phyloP scores from a whole-genome alignment of 768 basidiomycete species.

The Boletus eberwhitei region DNA sequence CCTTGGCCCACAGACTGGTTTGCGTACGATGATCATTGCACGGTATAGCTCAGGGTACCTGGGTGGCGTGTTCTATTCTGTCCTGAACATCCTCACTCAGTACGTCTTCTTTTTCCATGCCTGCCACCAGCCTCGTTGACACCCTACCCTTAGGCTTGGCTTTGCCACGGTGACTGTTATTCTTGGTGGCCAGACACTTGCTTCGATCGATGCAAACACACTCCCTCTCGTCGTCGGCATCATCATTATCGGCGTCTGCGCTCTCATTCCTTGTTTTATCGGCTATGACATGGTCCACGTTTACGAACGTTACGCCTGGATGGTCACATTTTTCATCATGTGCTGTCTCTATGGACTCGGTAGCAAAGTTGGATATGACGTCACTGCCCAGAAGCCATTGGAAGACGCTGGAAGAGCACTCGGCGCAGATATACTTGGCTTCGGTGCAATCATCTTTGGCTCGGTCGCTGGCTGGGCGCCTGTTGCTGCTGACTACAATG shows the following conservation, averaged over 20 bases:
- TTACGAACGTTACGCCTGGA: constrained; percentile 59
- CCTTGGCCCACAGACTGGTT: constrained; percentile 50
- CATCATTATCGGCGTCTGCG: constrained; percentile 42
- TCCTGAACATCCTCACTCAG: constrained; percentile 55
- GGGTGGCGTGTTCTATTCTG: constrained; percentile 46
- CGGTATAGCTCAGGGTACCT: constrained; percentile 48
- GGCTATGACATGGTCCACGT: constrained; percentile 45
- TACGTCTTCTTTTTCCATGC: constrained; percentile 9
- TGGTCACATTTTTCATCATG: constrained; percentile 43
- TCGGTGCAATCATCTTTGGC: constrained; percentile 51
- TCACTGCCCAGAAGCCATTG: constrained; percentile 38
- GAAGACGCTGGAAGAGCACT: constrained; percentile 45
- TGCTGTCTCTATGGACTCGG: constrained; percentile 51
- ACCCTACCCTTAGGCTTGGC: constrained; percentile 34
- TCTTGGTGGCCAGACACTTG: constrained; percentile 50
- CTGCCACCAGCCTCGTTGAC: background rate
- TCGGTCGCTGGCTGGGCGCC: constrained; percentile 48
- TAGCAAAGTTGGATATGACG: constrained; percentile 43
- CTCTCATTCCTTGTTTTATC: constrained; percentile 45
- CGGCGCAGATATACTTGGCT: constrained; percentile 48
- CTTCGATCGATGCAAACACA: constrained; percentile 41
- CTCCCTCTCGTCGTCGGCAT: constrained; percentile 48
- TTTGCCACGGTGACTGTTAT: constrained; percentile 50
- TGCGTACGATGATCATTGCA: constrained; percentile 52
- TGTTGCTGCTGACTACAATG: constrained; percentile 54